phyloP scores from a whole-genome alignment of 228 moss, liverwort and hornwort genomes.

The Sphagnum magellanicum region DNA sequence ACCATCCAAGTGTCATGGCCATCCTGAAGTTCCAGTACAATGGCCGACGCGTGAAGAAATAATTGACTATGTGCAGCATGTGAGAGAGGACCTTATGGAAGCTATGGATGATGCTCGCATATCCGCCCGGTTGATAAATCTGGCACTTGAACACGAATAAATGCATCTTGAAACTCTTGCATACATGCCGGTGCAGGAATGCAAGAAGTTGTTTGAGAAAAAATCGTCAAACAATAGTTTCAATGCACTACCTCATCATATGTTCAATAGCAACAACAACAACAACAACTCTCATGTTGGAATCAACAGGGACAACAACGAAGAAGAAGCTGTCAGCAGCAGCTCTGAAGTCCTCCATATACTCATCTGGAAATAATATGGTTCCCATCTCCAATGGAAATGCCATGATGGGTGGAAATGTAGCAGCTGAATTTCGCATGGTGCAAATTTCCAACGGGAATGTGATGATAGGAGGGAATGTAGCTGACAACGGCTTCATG shows the following conservation, averaged over 20 bases:
- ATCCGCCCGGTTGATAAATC: slow-evolving; percentile 10
- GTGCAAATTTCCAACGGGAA: slow-evolving; percentile 5
- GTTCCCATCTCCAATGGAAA: no score
- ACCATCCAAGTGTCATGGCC: slow-evolving; percentile 29
- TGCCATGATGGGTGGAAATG: no score
- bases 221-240: not conserved
- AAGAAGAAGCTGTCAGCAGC: no score
- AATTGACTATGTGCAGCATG: slow-evolving; percentile 13
- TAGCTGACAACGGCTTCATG: slow-evolving; percentile 15
- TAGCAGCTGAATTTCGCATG: not conserved
- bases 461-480: slow-evolving; percentile 20
- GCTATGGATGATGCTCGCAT: not conserved
- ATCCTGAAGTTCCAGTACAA: slow-evolving; percentile 19
- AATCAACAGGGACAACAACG: no score
- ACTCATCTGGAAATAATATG: no score
- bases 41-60: slow-evolving; percentile 23
- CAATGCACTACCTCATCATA: not conserved
- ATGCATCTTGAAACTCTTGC: slow-evolving; percentile 40
- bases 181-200: slow-evolving; percentile 41
- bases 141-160: slow-evolving; percentile 26
- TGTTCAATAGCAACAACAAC: no score
- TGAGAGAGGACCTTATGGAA: slow-evolving; percentile 11
- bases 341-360: no score
- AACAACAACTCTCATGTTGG: no score
- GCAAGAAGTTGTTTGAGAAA: slow-evolving; percentile 27